These are phyloP conservation scores for Cephalotrichum gorgonifer DNA, from an alignment of 2,329 filamentous ascomycete species.

Conservation along the genomic window DNA sequence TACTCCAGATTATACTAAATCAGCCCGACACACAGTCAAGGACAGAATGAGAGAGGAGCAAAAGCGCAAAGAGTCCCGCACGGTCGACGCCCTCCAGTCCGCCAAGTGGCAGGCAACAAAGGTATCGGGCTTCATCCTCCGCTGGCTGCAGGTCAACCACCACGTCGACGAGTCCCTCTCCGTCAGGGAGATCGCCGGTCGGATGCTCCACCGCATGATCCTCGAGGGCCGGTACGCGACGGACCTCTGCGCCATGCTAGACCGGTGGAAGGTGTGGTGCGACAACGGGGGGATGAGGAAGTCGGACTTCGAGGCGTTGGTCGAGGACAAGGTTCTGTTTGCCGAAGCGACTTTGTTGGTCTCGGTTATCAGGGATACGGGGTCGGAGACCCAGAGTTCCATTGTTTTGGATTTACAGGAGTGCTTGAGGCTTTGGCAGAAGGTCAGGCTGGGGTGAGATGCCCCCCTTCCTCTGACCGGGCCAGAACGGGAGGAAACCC, in stretches of 20 bases:
- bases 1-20: background rate
- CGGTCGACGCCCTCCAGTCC: slow-evolving; percentile 40
- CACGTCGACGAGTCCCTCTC: slow-evolving; percentile 14
- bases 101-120: slow-evolving; percentile 39
- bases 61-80: slow-evolving; percentile 33
- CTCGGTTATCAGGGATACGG: slow-evolving; percentile 34
- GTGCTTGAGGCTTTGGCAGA: slow-evolving; percentile 41
- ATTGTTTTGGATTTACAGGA: slow-evolving; percentile 43
- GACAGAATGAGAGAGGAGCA: slow-evolving; percentile 25
- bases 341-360: slow-evolving; percentile 37
- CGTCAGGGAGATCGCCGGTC: slow-evolving; percentile 31
- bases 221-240: slow-evolving; percentile 32
- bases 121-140: slow-evolving; percentile 31
- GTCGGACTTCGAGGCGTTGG: slow-evolving; percentile 29
- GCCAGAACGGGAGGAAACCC: background rate
- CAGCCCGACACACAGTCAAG: slow-evolving; percentile 21
- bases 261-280: slow-evolving; percentile 43
- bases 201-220: slow-evolving; percentile 41
- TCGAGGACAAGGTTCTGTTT: slow-evolving; percentile 29
- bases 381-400: slow-evolving; percentile 33
- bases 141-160: slow-evolving; percentile 28
- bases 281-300: slow-evolving; percentile 43
- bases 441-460: slow-evolving; percentile 35
- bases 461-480: background rate
- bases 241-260: slow-evolving; percentile 31